Conservation (phyloP, 306 rosid genomes). For the Pachyrhizus erosus region DNA sequence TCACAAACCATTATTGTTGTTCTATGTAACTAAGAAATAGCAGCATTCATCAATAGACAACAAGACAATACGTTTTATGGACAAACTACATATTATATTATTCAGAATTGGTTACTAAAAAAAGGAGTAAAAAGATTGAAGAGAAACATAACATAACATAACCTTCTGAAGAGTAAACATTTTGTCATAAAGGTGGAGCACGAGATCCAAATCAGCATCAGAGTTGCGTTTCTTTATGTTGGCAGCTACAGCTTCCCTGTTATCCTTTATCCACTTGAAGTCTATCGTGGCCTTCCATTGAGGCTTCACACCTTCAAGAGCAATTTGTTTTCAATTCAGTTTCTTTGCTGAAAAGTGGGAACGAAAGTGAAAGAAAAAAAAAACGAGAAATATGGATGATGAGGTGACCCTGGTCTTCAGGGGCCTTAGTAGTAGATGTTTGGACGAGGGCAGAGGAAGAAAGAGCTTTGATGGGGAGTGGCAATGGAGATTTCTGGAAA, state of each 20-base stretch:
- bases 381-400: not conserved
- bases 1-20: not conserved
- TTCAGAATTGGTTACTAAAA: not conserved
- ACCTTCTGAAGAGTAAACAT: slow-evolving; percentile 86
- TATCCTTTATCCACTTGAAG: slow-evolving; percentile 96
- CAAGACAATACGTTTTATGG: not conserved
- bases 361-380: not conserved
- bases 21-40: slow-evolving; percentile 25
- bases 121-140: not conserved
- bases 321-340: not conserved
- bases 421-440: slow-evolving; percentile 41
- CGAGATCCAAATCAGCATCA: slow-evolving; percentile 78
- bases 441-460: slow-evolving; percentile 58
- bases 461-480: slow-evolving; percentile 51
- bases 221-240: slow-evolving; percentile 80
- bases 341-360: not conserved
- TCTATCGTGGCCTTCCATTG: slow-evolving; percentile 93
- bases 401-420: slow-evolving; percentile 59
- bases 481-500: slow-evolving; percentile 46
- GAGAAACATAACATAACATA: slow-evolving; percentile 64
- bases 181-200: slow-evolving; percentile 77
- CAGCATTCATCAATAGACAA: not conserved
- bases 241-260: slow-evolving; percentile 76
- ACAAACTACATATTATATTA: not conserved
- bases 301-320: slow-evolving; percentile 55